phyloP scores from a whole-genome alignment of 768 basidiomycete species.

The Auriscalpium microsporum region DNA sequence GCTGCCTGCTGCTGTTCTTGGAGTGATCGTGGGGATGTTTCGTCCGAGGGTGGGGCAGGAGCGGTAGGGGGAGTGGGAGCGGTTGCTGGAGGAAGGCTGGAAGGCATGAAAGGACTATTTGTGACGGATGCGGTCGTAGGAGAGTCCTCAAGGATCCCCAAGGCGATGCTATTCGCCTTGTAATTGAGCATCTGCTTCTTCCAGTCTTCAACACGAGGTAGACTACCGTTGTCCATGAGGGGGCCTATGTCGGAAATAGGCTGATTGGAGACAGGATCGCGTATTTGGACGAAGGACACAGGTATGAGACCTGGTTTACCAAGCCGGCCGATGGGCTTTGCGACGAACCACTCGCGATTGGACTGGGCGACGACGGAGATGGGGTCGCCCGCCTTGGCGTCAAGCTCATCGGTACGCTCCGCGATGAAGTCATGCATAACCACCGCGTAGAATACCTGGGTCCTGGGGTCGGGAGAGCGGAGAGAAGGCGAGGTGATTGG shows the following conservation, averaged over 20 bases:
- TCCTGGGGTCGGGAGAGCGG: constrained; percentile 22
- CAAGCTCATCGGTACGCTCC: constrained; percentile 94
- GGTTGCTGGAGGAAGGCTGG: constrained; percentile 5
- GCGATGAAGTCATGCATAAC: constrained; percentile 93
- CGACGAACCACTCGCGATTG: constrained; percentile 99
- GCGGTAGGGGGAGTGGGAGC: background rate
- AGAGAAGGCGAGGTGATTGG: constrained; percentile 25
- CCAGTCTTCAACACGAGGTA: constrained; percentile 99
- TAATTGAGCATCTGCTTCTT: constrained; percentile 91
- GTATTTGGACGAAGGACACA: constrained; percentile 93
- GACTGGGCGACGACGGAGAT: constrained; percentile 98
- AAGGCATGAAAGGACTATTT: background rate
- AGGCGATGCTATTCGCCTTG: constrained; percentile 91
- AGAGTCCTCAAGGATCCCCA: constrained; percentile 79
- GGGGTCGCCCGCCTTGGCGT: constrained; percentile 87
- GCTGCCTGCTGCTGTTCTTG: constrained; percentile 15
- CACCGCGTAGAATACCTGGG: constrained; percentile 83
- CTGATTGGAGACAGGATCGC: constrained; percentile 81
- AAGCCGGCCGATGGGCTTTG: constrained; percentile 91
- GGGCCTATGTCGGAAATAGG: constrained; percentile 66
- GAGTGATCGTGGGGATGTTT: constrained; percentile 16
- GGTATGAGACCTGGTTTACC: constrained; percentile 97
- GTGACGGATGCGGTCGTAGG: constrained; percentile 28
- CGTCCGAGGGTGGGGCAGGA: constrained; percentile 11
- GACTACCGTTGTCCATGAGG: constrained; percentile 78